These are phyloP conservation scores for Saccharomyces pastorianus DNA, from an alignment of 1,139 yeast species.

Conservation along the genomic window DNA sequence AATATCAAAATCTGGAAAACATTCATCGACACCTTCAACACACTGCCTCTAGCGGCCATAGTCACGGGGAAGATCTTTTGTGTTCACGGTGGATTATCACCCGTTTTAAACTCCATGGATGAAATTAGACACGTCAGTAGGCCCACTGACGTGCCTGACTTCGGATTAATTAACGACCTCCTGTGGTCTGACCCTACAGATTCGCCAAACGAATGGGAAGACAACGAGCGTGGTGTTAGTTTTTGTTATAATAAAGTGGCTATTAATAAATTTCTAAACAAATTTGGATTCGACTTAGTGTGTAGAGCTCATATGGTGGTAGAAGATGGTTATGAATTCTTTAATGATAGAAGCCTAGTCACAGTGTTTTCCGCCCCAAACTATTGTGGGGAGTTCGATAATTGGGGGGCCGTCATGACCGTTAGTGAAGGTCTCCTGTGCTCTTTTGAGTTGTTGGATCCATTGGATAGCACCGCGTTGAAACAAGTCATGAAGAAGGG, in stretches of 20 bases:
- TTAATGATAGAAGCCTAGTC: slow-evolving; percentile 78
- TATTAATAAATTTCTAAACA: slow-evolving; percentile 71
- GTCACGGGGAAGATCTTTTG: slow-evolving; percentile 90
- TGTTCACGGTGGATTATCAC: slow-evolving; percentile 90
- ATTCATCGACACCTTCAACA: slow-evolving; percentile 81
- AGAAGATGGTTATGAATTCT: slow-evolving; percentile 91
- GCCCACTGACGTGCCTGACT: slow-evolving; percentile 92
- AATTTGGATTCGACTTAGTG: slow-evolving; percentile 81
- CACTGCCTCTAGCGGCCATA: slow-evolving; percentile 83
- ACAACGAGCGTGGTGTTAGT: slow-evolving; percentile 87
- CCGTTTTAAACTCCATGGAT: slow-evolving; percentile 76
- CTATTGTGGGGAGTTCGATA: slow-evolving; percentile 91
- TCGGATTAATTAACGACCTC: slow-evolving; percentile 76
- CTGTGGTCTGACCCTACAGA: slow-evolving; percentile 94
- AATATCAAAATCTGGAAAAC: slow-evolving; percentile 84
- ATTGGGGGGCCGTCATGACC: slow-evolving; percentile 96
- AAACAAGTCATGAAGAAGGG: slow-evolving; percentile 84
- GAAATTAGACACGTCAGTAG: slow-evolving; percentile 79
- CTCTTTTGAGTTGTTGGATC: slow-evolving; percentile 80
- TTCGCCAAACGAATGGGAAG: slow-evolving; percentile 91
- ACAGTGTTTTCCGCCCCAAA: slow-evolving; percentile 91
- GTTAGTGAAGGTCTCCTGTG: slow-evolving; percentile 82
- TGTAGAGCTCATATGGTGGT: slow-evolving; percentile 96
- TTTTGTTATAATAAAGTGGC: slow-evolving; percentile 86
- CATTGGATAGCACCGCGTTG: slow-evolving; percentile 79